Base-by-base conservation (phyloP, 2,329 filamentous ascomycete species). In the Trichoderma atroviride region DNA sequence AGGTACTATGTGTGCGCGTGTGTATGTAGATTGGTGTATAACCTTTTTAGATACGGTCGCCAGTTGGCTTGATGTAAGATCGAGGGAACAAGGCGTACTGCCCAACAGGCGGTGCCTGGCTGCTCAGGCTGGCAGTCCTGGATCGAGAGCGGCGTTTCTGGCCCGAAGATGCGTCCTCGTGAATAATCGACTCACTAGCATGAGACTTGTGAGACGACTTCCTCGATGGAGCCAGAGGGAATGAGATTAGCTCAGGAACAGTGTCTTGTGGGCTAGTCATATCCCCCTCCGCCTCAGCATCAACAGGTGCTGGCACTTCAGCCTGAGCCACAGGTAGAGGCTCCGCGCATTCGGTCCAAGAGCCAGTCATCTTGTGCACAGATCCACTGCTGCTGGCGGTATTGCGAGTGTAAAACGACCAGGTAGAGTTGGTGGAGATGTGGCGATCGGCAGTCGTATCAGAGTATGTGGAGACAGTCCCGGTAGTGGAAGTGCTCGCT, bases 371-470 rank as follows among this genome's bases (percentile, higher is more conserved):
- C 72, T 81, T 81, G 74, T 77, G 80, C 31, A 81, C 74, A 14
- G 83, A 85, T 14, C 79, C 82, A 69, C 83, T 87, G 79, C 85
- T 88, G 79, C 85, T 88, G 55, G 80, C 78, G 4, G 86, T 89
- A 75, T 86, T 81, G 5, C 85, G 83, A 5, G 86, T 88, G 69
- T 85, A 80, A 50, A 83, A 84, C 0, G 86, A 87, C 70, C 83
- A 84, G 11, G 82, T 84, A 5, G 86, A 88, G 31, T 83, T 81
- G 19, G 83, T 82, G 14, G 87, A 89, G 60, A 83, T 81, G 76
- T 88, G 86, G 31, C 85, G 85, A 69, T 84, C 83, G 61, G 80
- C 83, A 57, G 80, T 83, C 22, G 83, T 85, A 33, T 81, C 79
- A 1, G 84, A 85, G 27, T 81, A 81, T 11, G 83, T 86, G 19